Evolutionary conservation across 2,329 filamentous ascomycete species (phyloP), one percentile per base, ranked within the genome.

Genomic region (Fusarium sp.): DNA sequence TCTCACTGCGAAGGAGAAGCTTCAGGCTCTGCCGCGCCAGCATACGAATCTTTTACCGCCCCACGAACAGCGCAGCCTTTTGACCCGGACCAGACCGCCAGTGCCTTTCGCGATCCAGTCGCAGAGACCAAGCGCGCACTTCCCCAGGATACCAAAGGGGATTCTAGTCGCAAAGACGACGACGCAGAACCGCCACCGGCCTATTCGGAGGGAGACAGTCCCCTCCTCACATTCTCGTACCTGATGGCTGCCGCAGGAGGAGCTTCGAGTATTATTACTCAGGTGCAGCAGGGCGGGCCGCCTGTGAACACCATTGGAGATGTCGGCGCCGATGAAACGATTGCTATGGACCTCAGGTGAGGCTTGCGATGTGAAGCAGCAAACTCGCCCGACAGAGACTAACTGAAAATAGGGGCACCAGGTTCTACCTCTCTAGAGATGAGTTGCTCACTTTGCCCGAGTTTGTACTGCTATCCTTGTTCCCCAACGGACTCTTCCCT

Each of bases 211-310:
- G 95, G 96, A 79, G 93, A 92, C 71, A 98, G 95, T 86, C 97
- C 97, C 72, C 91, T 99, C 82, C 90, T 93, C 70, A 94, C 95
- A 67, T 99, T 99, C 81, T 92, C 93, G 79, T 99, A 97, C 90
- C 91, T 98, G 83, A 99, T 99, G 97, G 95, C 97, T 85, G 94
- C 95, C 83, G 95, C 96, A 85, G 96, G 96, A 88, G 96, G 95
- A 86, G 94, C 95, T 79, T 93, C 95, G 87, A 98, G 97, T 90
- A 98, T 99, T 82, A 97, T 99, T 86, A 99, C 97, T 85, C 97
- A 99, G 87, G 97, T 99, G 79, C 95, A 97, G 82, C 97, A 99
- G 85, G 93, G 93, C 76, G 95, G 93, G 60, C 94, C 95, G 79
- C 94, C 95, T 40, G 91, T 98, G 78, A 97, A 97, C 84, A 93